Evolutionary conservation across 1,284 basidiomycete genomes (phyloP).

Genomic region (Sporisorium sorghi): DNA sequence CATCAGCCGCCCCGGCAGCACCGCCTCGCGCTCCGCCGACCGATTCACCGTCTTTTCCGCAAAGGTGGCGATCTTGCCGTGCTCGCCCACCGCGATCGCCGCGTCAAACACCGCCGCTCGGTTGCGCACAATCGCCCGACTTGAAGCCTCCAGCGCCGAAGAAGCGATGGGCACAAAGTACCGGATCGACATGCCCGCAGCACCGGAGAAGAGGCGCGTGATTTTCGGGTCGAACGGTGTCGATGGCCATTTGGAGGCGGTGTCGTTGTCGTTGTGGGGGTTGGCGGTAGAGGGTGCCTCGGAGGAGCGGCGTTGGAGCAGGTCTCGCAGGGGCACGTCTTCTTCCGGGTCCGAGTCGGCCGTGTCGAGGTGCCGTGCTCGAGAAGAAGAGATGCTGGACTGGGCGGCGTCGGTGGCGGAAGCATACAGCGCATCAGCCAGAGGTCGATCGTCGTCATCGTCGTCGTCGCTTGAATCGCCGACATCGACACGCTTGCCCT

Average conservation of each 20-base stretch:
- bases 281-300: slow-evolving; percentile 5
- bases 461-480: slow-evolving; percentile 3
- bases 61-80: slow-evolving; percentile 23
- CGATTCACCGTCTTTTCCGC: slow-evolving; percentile 2
- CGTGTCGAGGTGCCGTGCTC: slow-evolving; percentile 3
- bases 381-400: not conserved
- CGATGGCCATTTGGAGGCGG: slow-evolving; percentile 7
- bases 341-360: slow-evolving; percentile 38
- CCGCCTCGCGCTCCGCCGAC: not conserved
- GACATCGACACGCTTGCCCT: not conserved
- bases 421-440: slow-evolving; percentile 1
- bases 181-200: slow-evolving; percentile 18
- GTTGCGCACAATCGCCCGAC: slow-evolving; percentile 5
- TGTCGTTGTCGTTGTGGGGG: not conserved
- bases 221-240: slow-evolving; percentile 16
- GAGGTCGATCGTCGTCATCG: slow-evolving; percentile 24
- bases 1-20: slow-evolving; percentile 16
- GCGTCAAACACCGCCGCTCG: slow-evolving; percentile 27
- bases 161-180: slow-evolving; percentile 23
- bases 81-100: slow-evolving; percentile 28
- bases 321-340: slow-evolving; percentile 34
- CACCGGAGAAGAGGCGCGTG: slow-evolving; percentile 5
- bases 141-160: slow-evolving; percentile 2
- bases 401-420: not conserved
- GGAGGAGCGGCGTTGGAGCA: slow-evolving; percentile 23